Base-by-base conservation (phyloP, 768 basidiomycete genomes). In the Russula sp. region DNA sequence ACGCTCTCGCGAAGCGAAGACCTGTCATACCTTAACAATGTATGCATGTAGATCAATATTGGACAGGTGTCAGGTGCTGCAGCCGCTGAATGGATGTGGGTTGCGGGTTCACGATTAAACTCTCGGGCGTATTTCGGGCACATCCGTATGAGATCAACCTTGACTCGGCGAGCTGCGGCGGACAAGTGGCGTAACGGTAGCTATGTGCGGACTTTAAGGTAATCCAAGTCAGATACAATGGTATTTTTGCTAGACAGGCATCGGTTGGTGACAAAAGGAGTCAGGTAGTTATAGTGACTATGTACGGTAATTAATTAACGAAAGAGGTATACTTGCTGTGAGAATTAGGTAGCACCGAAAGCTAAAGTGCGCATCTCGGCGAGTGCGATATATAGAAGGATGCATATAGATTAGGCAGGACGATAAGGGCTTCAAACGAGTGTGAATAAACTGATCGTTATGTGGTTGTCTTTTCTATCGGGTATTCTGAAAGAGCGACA, bases 251-350 rank as follows among this genome's bases (percentile, higher is more conserved):
- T 45, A 55, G 53, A 34, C 18, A 27, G 20, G 11, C 58, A 58
- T 48, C 53, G 39, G 58, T 55, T 44, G 53, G 53, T 58, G 55
- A 59, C 63, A 64, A 64, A 63, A 59, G 32, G 27, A 35, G 57
- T 39, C 47, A 16, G 49, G 63, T 64, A 64, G 63, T 60, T 59
- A 64, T 60, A 64, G 63, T 54, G 57, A 64, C 58, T 42, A 51
- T 8, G 48, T 55, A 51, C 40, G 22, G 50, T 44, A 63, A 40
- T 59, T 40, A 59, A 64, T 59, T 52, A 53, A 45, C 18, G 35
- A 32, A 53, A 8, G 61, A 14, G 37, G 20, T 32, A 20, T 37
- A 44, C 27, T 55, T 59, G 47, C 35, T 16, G 42, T 48, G 57
- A 37, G 56, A 57, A 14, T 40, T 2, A 58, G 31, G 14, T 57